Base-by-base conservation (phyloP, 2,329 filamentous ascomycete genomes). In the Talaromyces sp. region DNA sequence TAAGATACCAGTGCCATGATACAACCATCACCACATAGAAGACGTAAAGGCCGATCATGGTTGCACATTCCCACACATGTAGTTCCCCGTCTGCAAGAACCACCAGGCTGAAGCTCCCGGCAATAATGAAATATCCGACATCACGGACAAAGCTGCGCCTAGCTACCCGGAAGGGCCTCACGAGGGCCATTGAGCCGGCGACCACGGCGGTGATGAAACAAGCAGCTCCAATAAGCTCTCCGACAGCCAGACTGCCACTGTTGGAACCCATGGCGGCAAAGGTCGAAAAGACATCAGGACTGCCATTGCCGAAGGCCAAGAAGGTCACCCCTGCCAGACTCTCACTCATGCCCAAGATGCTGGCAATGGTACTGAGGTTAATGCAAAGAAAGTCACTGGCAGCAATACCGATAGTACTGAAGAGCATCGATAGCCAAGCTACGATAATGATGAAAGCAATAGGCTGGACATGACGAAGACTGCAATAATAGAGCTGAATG, bases 301-400 rank as follows among this genome's bases (percentile, higher is more conserved):
- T 98, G 57, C 95, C 95, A 79, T 99, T 99, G 65, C 95, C 95
- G 76, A 99, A 96, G 9, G 95, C 95, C 57, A 99, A 79, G 69
- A 99, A 96, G 0, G 95, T 99, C 29, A 99, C 96, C 38, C 95
- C 95, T 0, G 95, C 92, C 76, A 99, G 83, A 73, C 91, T 98
- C 79, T 99, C 93, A 74, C 93, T 97, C 80, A 99, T 88, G 21
- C 93, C 93, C 29, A 98, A 82, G 57, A 97, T 86, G 60, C 84
- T 88, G 24, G 95, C 88, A 68, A 99, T 95, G 13, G 95, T 98
- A 75, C 90, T 95, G 35, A 99, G 83, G 71, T 99, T 96, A 77
- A 98, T 86, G 77, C 93, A 98, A 77, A 99, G 95, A 80, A 99
- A 99, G 77, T 99, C 95, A 76, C 92, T 97, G 24, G 95, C 95